These are phyloP conservation scores for Cercospora canescens DNA, from an alignment of 2,329 filamentous ascomycete genomes.

Conservation along the genomic window DNA sequence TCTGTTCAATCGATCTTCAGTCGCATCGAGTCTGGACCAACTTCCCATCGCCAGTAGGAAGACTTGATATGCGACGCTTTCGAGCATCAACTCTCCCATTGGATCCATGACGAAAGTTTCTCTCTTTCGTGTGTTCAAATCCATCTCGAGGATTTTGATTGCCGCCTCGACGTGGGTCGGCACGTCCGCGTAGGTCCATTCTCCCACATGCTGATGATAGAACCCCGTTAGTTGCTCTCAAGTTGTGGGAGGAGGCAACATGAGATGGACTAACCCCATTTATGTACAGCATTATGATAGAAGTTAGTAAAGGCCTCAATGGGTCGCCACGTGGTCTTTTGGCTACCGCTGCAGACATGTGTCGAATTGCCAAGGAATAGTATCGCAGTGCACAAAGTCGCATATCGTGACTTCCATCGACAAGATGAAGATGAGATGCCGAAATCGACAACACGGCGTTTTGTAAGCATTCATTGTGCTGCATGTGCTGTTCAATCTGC, in stretches of 20 bases:
- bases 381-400: neutral
- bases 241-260: fast-evolving
- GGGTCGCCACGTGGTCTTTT: neutral
- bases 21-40: neutral
- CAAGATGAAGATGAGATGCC: neutral
- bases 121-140: neutral
- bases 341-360: neutral
- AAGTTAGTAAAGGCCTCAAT: neutral
- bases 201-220: neutral
- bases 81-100: neutral
- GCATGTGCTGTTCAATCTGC: neutral
- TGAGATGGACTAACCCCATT: neutral
- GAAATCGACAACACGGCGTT: neutral
- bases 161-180: neutral
- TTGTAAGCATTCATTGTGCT: neutral
- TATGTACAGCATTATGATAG: neutral
- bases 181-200: neutral
- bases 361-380: neutral
- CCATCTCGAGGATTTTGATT: neutral
- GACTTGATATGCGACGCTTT: neutral
- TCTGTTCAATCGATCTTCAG: neutral
- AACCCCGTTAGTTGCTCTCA: neutral
- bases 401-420: neutral
- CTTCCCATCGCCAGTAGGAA: neutral
- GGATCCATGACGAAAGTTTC: neutral